Evolutionary conservation across 305 asterid species (phyloP).

Genomic region (Stenogyne calaminthoides): DNA sequence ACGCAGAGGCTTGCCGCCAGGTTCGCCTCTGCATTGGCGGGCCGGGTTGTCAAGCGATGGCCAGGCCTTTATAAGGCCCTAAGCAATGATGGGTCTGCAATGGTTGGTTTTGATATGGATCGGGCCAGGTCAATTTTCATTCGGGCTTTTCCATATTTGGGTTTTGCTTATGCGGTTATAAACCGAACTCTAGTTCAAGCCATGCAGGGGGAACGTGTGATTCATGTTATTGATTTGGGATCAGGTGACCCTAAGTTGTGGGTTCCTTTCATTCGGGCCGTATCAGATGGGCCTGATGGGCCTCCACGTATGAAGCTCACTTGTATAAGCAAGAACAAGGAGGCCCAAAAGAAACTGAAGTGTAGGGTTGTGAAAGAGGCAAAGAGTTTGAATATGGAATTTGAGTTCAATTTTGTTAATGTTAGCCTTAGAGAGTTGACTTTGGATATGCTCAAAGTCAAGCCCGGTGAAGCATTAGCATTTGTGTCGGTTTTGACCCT

Average conservation of each 20-base stretch:
- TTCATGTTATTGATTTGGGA: slow-evolving; percentile 60
- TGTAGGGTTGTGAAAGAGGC: slow-evolving; percentile 46
- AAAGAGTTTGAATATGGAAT: slow-evolving; percentile 34
- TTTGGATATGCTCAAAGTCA: slow-evolving; percentile 41
- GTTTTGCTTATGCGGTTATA: slow-evolving; percentile 40
- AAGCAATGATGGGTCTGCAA: slow-evolving; percentile 20
- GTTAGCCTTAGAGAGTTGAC: slow-evolving; percentile 38
- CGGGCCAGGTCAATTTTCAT: slow-evolving; percentile 34
- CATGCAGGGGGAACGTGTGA: slow-evolving; percentile 32
- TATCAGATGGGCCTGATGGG: slow-evolving; percentile 41
- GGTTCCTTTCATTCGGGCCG: slow-evolving; percentile 42
- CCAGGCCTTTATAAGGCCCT: slow-evolving; percentile 59
- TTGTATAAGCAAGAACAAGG: slow-evolving; percentile 37
- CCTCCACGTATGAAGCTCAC: slow-evolving; percentile 48
- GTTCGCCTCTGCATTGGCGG: slow-evolving; percentile 56
- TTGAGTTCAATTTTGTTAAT: slow-evolving; percentile 40
- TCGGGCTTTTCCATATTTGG: slow-evolving; percentile 41
- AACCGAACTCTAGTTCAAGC: slow-evolving; percentile 38
- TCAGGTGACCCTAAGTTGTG: slow-evolving; percentile 43
- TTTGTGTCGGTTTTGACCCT: slow-evolving; percentile 47
- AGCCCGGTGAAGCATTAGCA: slow-evolving; percentile 48
- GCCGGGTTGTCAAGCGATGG: slow-evolving; percentile 60
- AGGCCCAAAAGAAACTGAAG: slow-evolving; percentile 36
- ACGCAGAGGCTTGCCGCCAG: slow-evolving; percentile 53
- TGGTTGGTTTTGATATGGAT: slow-evolving; percentile 21